A percentile compares a stretch with the other conserved stretches of the same genome.
Evolutionary conservation across 1,139 yeast species (phyloP).

Genomic region (Sugiyamaella neomexicana): DNA sequence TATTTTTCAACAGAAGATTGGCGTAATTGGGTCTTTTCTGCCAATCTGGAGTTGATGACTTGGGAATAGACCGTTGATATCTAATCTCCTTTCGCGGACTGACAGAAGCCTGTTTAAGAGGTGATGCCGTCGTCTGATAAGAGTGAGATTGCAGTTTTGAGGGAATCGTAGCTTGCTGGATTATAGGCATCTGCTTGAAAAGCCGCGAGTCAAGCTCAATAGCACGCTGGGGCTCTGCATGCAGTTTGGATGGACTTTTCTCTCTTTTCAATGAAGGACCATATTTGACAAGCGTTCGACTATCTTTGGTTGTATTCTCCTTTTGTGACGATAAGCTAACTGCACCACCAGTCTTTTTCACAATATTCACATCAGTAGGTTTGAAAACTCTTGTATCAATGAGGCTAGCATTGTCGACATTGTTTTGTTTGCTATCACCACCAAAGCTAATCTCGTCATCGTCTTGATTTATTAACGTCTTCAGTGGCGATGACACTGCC

Average conservation of each 20-base stretch:
- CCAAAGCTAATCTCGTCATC: neutral
- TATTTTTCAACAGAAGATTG: constrained; percentile 8
- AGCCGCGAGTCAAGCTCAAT: neutral
- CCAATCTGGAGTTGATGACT: constrained; percentile 4
- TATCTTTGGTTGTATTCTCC: neutral
- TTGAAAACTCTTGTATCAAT: neutral
- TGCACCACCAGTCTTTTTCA: neutral
- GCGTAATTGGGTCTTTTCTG: constrained; percentile 16
- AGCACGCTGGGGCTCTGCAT: neutral
- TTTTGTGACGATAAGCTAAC: neutral
- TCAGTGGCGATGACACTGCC: neutral
- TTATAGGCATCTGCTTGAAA: neutral
- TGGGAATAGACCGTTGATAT: constrained; percentile 1
- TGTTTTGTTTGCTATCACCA: no score
- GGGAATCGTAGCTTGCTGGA: neutral
- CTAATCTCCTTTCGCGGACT: neutral
- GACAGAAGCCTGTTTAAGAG: neutral
- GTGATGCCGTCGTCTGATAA: neutral
- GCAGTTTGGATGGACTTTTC: neutral
- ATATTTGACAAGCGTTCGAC: neutral
- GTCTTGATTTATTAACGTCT: neutral
- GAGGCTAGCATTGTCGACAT: neutral
- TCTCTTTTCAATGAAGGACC: neutral
- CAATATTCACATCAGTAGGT: neutral
- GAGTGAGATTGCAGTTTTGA: neutral